Conservation (phyloP, 768 basidiomycete species). For the Gloeopeniophorella convolvens region DNA sequence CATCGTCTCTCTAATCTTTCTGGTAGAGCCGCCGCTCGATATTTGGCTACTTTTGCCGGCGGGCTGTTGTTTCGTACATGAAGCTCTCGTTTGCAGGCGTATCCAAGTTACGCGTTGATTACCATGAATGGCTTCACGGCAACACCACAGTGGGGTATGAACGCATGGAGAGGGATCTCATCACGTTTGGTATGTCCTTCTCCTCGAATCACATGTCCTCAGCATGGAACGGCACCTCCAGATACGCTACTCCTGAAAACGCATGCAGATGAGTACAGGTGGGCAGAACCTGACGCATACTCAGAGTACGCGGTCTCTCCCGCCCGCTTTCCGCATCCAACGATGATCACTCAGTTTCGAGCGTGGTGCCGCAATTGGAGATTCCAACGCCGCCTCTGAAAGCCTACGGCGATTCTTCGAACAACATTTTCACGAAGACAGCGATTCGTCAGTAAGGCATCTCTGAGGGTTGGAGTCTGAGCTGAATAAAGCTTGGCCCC, state of each 20-base stretch:
- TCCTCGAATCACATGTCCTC: neutral
- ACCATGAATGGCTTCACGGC: conserved; percentile 55
- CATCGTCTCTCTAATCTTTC: neutral
- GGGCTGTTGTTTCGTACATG: conserved; percentile 66
- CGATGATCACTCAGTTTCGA: conserved; percentile 49
- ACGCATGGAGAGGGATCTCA: conserved; percentile 14
- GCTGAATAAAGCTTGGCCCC: neutral
- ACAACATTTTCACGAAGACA: conserved; percentile 73
- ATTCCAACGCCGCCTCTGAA: conserved; percentile 63
- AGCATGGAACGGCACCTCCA: neutral
- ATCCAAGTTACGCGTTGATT: conserved; percentile 60
- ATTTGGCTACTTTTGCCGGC: conserved; percentile 75
- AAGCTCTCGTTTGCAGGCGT: conserved; percentile 73
- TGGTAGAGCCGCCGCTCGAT: conserved; percentile 63
- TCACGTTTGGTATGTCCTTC: conserved; percentile 13
- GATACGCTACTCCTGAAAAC: conserved; percentile 24
- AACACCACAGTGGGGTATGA: conserved; percentile 43
- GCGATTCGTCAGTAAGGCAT: conserved; percentile 60
- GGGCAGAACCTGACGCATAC: conserved; percentile 17
- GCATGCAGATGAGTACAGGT: conserved; percentile 18
- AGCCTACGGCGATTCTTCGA: conserved; percentile 76
- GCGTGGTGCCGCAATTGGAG: conserved; percentile 54
- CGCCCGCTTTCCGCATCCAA: neutral
- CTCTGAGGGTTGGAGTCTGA: neutral
- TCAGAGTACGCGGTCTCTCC: conserved; percentile 9